These are phyloP conservation scores for Pulveroboletus sp. DNA, from an alignment of 768 basidiomycete genomes.

Conservation along the genomic window DNA sequence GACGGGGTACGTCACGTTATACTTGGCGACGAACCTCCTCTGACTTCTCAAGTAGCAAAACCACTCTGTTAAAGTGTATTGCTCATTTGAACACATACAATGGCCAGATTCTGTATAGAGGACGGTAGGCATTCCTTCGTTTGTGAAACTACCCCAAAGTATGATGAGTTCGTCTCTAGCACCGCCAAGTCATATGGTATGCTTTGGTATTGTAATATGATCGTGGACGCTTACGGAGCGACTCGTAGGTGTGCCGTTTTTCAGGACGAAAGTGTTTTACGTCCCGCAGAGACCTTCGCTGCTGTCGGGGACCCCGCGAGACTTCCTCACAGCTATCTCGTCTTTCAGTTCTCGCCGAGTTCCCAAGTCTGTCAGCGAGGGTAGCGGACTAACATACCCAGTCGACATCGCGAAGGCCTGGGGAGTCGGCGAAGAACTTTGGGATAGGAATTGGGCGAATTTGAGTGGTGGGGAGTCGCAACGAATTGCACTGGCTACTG, in stretches of 20 bases:
- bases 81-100: constrained; percentile 72
- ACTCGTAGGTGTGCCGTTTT: constrained; percentile 64
- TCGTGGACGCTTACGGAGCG: background rate
- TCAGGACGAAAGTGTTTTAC: constrained; percentile 76
- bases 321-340: constrained; percentile 58
- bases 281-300: constrained; percentile 86
- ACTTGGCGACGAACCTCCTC: background rate
- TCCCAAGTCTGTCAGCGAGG: constrained; percentile 19
- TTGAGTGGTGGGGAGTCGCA: constrained; percentile 87
- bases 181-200: constrained; percentile 47
- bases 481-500: constrained; percentile 73
- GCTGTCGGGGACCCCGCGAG: constrained; percentile 74
- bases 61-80: constrained; percentile 79
- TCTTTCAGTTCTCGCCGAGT: constrained; percentile 44
- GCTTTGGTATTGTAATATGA: constrained; percentile 8
- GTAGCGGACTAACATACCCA: constrained; percentile 33
- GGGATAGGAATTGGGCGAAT: constrained; percentile 75
- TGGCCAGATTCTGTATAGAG: constrained; percentile 60
- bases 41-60: constrained; percentile 40
- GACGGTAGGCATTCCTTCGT: constrained; percentile 44
- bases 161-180: constrained; percentile 28
- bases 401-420: constrained; percentile 56
- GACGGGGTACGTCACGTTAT: constrained; percentile 45
- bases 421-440: constrained; percentile 64
- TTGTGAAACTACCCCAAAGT: background rate